Evolutionary conservation across 768 basidiomycete species (phyloP).

Genomic region (Porphyrellus cyaneotinctus): DNA sequence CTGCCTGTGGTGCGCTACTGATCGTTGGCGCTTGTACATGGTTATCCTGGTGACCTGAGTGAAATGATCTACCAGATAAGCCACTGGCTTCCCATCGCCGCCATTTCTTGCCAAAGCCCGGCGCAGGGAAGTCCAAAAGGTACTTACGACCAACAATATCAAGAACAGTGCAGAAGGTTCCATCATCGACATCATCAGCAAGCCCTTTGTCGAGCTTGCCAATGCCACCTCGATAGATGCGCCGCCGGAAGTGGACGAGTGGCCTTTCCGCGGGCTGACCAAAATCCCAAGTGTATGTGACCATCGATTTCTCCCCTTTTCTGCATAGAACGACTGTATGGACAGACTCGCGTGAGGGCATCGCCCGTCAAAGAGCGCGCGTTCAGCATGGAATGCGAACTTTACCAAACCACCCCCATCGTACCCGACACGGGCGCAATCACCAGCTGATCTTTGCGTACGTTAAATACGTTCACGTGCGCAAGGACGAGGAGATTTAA

Average conservation of each 20-base stretch:
- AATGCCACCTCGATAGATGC: conserved; percentile 37
- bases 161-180: conserved; percentile 42
- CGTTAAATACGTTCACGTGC: conserved; percentile 40
- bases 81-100: conserved; percentile 34
- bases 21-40: background rate
- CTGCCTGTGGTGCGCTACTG: conserved; percentile 16
- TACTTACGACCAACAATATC: conserved; percentile 39
- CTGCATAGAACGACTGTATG: background rate
- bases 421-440: conserved; percentile 26
- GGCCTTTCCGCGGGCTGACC: conserved; percentile 35
- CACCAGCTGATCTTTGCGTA: conserved; percentile 36
- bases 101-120: conserved; percentile 26
- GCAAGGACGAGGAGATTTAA: no score
- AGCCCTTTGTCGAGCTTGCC: conserved; percentile 40
- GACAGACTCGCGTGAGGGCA: conserved; percentile 35
- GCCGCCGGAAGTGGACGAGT: conserved; percentile 36
- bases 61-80: conserved; percentile 12
- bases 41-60: background rate
- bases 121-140: conserved; percentile 33
- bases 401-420: conserved; percentile 35
- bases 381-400: conserved; percentile 46
- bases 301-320: no score
- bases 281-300: conserved; percentile 12
- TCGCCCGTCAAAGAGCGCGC: conserved; percentile 42
- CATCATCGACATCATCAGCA: conserved; percentile 53